Evolutionary conservation across 352 stramenopile genomes (phyloP).

Genomic region (Globisporangium cystogenes): DNA sequence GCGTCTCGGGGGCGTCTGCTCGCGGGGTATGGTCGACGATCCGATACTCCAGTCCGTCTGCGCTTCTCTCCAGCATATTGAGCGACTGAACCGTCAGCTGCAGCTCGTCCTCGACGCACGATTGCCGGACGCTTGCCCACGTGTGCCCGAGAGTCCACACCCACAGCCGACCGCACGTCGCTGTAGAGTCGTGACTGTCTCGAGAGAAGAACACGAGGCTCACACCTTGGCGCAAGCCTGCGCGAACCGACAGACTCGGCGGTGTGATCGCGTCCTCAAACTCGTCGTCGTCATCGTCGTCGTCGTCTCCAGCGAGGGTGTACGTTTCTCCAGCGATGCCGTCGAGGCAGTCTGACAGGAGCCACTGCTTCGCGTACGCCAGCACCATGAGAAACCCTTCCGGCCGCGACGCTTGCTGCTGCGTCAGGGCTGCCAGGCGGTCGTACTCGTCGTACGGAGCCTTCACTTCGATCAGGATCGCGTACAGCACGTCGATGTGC

Average conservation of each 20-base stretch:
- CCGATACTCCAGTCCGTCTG: conserved; percentile 20
- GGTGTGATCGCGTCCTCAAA: conserved; percentile 86
- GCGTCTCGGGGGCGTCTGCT: conserved; percentile 10
- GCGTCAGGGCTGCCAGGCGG: conserved; percentile 54
- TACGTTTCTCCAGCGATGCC: conserved; percentile 41
- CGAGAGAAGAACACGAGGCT: conserved; percentile 48
- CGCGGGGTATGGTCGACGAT: conserved; percentile 26
- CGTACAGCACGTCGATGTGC: conserved; percentile 83
- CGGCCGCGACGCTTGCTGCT: conserved; percentile 66
- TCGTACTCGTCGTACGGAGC: conserved; percentile 85
- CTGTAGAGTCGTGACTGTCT: conserved; percentile 5
- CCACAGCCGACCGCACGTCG: conserved; percentile 26
- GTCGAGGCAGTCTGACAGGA: conserved; percentile 74
- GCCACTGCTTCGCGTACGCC: conserved; percentile 82
- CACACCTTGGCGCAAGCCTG: conserved; percentile 37
- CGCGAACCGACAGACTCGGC: conserved; percentile 62
- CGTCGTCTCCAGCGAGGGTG: conserved; percentile 36
- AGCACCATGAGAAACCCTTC: conserved; percentile 84
- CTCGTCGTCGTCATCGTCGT: conserved; percentile 76
- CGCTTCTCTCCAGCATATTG: conserved; percentile 44
- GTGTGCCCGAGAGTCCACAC: conserved; percentile 49
- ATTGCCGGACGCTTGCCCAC: conserved; percentile 62
- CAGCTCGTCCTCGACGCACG: conserved; percentile 81
- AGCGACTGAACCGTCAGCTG: conserved; percentile 57
- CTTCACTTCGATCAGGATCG: conserved; percentile 84